phyloP scores from a whole-genome alignment of 352 stramenopile species.

The Phytophthora foliorum region DNA sequence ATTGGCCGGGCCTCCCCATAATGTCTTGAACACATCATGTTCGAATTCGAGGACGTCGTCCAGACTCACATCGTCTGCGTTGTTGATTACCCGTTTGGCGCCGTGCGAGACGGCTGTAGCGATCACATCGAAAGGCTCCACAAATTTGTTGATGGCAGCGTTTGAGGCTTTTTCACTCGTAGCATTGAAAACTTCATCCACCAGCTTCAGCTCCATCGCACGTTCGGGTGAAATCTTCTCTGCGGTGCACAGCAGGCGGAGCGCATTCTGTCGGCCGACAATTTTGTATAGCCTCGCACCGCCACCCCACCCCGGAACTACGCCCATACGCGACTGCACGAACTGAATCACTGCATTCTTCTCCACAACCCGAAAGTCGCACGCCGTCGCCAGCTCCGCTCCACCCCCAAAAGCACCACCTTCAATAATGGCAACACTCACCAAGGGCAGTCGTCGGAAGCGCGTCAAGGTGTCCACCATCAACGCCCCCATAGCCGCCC shows the following conservation, averaged over 20 bases:
- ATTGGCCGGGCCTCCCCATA: slow-evolving; percentile 83
- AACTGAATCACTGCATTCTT: slow-evolving; percentile 84
- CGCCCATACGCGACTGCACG: slow-evolving; percentile 85
- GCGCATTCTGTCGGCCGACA: slow-evolving; percentile 73
- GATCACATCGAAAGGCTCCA: slow-evolving; percentile 60
- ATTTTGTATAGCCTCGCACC: slow-evolving; percentile 80
- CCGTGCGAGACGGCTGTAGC: slow-evolving; percentile 74
- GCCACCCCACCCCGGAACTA: slow-evolving; percentile 87
- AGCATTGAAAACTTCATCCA: slow-evolving; percentile 65
- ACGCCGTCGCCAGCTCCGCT: slow-evolving; percentile 84
- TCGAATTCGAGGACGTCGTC: slow-evolving; percentile 70
- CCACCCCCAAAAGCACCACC: slow-evolving; percentile 86
- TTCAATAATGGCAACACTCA: slow-evolving; percentile 85
- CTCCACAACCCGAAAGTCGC: slow-evolving; percentile 84
- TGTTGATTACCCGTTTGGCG: slow-evolving; percentile 75
- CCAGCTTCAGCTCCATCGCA: slow-evolving; percentile 73
- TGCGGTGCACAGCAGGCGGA: slow-evolving; percentile 78
- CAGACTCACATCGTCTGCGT: slow-evolving; percentile 73
- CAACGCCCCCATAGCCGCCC: slow-evolving; percentile 69
- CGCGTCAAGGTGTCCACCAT: slow-evolving; percentile 83
- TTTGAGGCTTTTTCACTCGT: slow-evolving; percentile 41
- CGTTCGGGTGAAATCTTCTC: slow-evolving; percentile 60
- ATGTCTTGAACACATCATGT: slow-evolving; percentile 67
- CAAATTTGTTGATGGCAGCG: slow-evolving; percentile 50
- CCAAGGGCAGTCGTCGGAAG: slow-evolving; percentile 75